Evolutionary conservation across 2,329 filamentous ascomycete genomes (phyloP).

Genomic region (Akanthomyces muscarius): DNA sequence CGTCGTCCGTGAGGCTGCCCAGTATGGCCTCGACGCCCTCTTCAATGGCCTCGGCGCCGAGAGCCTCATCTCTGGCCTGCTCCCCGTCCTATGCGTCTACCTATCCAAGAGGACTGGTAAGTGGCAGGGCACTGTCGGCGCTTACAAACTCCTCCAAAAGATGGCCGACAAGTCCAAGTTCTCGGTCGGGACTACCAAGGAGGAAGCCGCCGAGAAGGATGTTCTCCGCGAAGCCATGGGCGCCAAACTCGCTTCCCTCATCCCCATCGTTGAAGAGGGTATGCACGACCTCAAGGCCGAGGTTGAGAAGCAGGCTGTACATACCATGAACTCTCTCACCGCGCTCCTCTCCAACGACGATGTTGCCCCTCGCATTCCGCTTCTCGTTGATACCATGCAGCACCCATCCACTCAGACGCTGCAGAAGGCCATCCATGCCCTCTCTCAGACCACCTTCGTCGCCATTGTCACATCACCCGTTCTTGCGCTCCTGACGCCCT

Average conservation of each 20-base stretch:
- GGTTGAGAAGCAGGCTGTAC: conserved; percentile 81
- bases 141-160: conserved; percentile 76
- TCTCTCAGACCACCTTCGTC: conserved; percentile 98
- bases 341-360: conserved; percentile 94
- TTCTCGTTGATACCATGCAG: conserved; percentile 92
- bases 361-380: conserved; percentile 83
- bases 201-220: conserved; percentile 84
- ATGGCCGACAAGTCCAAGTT: conserved; percentile 96
- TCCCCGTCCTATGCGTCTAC: conserved; percentile 73
- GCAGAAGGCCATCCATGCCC: conserved; percentile 92
- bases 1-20: conserved; percentile 84
- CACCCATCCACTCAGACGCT: conserved; percentile 83
- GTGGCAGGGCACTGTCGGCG: conserved; percentile 94
- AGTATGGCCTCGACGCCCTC: conserved; percentile 88
- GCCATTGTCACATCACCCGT: conserved; percentile 94
- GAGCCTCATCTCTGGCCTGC: conserved; percentile 74
- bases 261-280: conserved; percentile 83
- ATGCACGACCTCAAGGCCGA: conserved; percentile 97
- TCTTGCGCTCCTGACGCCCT: conserved; percentile 86
- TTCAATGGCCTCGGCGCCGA: conserved; percentile 77
- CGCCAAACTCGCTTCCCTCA: conserved; percentile 76
- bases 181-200: conserved; percentile 69
- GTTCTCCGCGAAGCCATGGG: conserved; percentile 88
- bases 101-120: conserved; percentile 82
- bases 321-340: conserved; percentile 88